Base-by-base conservation (phyloP, 371 early-diverging fungal genomes). In the Mycotypha africana region DNA sequence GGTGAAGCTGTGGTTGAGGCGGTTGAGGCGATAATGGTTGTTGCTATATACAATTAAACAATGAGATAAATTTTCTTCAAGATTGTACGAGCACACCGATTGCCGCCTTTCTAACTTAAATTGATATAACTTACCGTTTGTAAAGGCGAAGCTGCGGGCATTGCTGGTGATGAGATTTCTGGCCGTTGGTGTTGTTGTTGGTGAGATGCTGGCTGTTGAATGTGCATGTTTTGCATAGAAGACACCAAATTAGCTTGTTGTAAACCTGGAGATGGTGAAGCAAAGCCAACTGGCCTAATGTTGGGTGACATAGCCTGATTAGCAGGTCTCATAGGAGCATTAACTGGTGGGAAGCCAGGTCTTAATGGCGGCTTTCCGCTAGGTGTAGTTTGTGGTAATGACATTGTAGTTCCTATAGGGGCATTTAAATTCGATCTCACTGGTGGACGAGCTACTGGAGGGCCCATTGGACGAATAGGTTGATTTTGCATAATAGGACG, bases 201-300 rank as follows among this genome's bases (percentile, higher is more conserved):
- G n/a, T 33, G 21, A 20, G 34, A 19, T 22, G 19, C 14, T 23
- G 37, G 33, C 26, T 50, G 50, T 15, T 61, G 64, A 11, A 67
- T 44, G 14, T 67, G 47, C 60, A 67, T 55, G 25, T 59, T 62
- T 42, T 62, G 62, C 58, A 67, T 60, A 19, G 62, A 57, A 24
- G 62, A 25, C 21, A 48, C 47, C 14, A 60, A 28, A 17, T 45
- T 28, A 8, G 34, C 42, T 25, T 44, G 51, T n/a, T n/a, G n/a
- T n/a, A n/a, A n/a, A n/a, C n/a, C n/a, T 26, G 9, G 31, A 15
- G 28, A 28, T 30, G 56, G 56, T 8, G 47, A 44, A 38, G 40
- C 3, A 17, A 43, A 4, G 9, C 11, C 30, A 12, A 32, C 15
- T 33, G 56, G 49, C 11, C 50, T 49, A 9, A 32, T 17, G 16